These are phyloP conservation scores for Myxozyma geophila DNA, from an alignment of 805 yeast species.

Conservation along the genomic window DNA sequence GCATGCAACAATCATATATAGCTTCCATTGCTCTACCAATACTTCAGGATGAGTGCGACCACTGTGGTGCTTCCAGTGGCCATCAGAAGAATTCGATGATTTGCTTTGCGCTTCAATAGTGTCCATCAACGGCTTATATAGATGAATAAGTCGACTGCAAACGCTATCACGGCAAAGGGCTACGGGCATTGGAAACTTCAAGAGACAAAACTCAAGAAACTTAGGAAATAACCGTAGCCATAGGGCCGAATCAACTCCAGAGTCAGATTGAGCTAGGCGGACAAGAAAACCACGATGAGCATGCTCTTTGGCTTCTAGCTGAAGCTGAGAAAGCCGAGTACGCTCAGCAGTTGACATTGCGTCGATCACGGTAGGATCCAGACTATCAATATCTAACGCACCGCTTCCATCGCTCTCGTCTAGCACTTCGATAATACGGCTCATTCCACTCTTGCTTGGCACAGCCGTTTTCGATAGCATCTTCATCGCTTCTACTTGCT, in stretches of 20 bases:
- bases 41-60: slow-evolving; percentile 54
- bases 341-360: slow-evolving; percentile 75
- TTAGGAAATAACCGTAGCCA: slow-evolving; percentile 91
- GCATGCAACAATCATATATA: slow-evolving; percentile 88
- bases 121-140: slow-evolving; percentile 50
- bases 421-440: slow-evolving; percentile 64
- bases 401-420: slow-evolving; percentile 71
- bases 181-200: slow-evolving; percentile 86
- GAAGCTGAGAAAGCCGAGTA: slow-evolving; percentile 65
- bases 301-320: slow-evolving; percentile 48
- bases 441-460: slow-evolving; percentile 28
- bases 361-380: slow-evolving; percentile 34
- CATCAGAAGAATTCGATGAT: slow-evolving; percentile 19
- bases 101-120: slow-evolving; percentile 39
- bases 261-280: slow-evolving; percentile 83
- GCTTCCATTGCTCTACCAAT: slow-evolving; percentile 83
- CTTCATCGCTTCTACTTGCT: slow-evolving; percentile 46
- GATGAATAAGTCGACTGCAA: slow-evolving; percentile 83
- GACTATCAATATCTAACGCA: slow-evolving; percentile 48
- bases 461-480: slow-evolving; percentile 36
- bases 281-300: slow-evolving; percentile 63
- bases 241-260: slow-evolving; percentile 94
- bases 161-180: slow-evolving; percentile 91
- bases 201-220: slow-evolving; percentile 70
- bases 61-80: slow-evolving; percentile 39